phyloP scores from a whole-genome alignment of 2,329 filamentous ascomycete genomes.

The Colletotrichum neosansevieriae region DNA sequence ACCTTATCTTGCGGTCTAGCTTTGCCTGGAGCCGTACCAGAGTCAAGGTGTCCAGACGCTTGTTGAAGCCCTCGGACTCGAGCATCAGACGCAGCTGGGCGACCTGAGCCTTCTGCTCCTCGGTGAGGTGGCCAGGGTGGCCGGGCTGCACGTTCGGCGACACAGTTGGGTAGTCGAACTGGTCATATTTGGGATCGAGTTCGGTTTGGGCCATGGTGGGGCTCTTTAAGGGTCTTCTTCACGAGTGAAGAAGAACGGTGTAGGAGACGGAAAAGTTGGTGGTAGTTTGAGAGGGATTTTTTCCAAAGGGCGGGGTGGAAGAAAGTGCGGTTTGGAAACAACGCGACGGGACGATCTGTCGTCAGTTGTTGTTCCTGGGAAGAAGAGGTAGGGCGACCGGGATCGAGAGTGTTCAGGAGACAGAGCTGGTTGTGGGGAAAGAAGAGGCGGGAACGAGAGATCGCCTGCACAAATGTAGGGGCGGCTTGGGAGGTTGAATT shows the following conservation, averaged over 20 bases:
- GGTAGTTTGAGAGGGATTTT: conserved; percentile 24
- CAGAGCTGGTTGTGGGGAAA: conserved; percentile 38
- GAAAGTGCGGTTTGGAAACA: conserved; percentile 10
- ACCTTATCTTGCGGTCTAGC: conserved; percentile 33
- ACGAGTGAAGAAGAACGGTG: conserved; percentile 32
- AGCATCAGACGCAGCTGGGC: conserved; percentile 86
- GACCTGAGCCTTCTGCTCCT: conserved; percentile 90
- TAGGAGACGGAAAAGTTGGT: conserved; percentile 6
- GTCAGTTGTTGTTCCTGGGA: conserved; percentile 24
- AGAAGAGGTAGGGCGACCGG: conserved; percentile 15
- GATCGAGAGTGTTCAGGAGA: conserved; percentile 32
- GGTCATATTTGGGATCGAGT: conserved; percentile 91
- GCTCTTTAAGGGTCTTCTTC: conserved; percentile 31
- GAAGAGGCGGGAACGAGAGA: conserved; percentile 21
- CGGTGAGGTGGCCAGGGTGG: conserved; percentile 88
- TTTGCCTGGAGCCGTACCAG: conserved; percentile 68
- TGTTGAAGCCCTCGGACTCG: conserved; percentile 83
- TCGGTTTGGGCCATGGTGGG: conserved; percentile 48
- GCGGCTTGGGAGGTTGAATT: conserved; percentile 36
- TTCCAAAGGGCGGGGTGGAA: conserved; percentile 23
- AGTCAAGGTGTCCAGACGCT: conserved; percentile 91
- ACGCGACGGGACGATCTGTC: conserved; percentile 9
- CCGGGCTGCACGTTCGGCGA: conserved; percentile 78
- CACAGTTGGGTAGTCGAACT: conserved; percentile 92
- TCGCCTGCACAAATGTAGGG: conserved; percentile 34